These are phyloP conservation scores for Penicillium occitanis DNA, from an alignment of 2,329 filamentous ascomycete genomes.

Conservation along the genomic window DNA sequence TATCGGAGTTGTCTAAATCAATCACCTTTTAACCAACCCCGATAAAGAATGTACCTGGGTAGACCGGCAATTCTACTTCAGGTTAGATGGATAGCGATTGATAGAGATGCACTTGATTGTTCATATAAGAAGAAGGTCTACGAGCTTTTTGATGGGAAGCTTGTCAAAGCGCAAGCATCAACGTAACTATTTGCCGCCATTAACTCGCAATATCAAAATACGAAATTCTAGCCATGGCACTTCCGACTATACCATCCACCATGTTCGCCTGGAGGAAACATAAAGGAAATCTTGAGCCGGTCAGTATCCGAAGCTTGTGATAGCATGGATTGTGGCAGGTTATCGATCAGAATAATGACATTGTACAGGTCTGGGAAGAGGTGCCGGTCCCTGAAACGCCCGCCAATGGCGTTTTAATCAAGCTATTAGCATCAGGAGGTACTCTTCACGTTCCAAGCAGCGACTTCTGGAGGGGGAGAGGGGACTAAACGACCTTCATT, in stretches of 20 bases:
- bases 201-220: no score
- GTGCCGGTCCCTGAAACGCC: not conserved
- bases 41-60: not conserved
- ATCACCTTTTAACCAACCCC: no score
- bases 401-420: not conserved
- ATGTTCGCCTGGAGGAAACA: constrained; percentile 5
- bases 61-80: constrained; percentile 7
- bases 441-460: no score
- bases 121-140: not conserved
- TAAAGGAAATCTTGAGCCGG: not conserved
- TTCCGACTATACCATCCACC: not conserved
- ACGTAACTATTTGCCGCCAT: not conserved
- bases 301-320: not conserved
- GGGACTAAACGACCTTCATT: no score
- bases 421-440: constrained; percentile 4
- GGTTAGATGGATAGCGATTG: not conserved
- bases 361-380: not conserved
- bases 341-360: not conserved
- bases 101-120: not conserved
- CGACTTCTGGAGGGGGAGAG: no score
- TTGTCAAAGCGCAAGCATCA: not conserved
- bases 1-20: no score
- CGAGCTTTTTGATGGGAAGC: not conserved
- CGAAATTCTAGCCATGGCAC: not conserved
- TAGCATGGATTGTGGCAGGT: not conserved